Evolutionary conservation across 1,284 basidiomycete species (phyloP).

Genomic region (Apiotrichum siamense): DNA sequence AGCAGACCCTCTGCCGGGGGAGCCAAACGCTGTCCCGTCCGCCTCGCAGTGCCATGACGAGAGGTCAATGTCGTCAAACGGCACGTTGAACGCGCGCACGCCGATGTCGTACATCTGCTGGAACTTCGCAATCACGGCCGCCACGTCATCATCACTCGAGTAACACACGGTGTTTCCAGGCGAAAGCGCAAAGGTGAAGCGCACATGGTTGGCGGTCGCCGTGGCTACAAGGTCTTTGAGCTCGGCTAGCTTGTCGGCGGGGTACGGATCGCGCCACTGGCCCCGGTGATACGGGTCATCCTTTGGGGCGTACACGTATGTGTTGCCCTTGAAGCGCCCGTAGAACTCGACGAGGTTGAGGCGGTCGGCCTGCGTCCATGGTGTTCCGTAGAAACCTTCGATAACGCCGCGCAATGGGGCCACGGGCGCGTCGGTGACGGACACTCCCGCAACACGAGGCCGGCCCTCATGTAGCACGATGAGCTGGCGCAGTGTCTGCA

Average conservation of each 20-base stretch:
- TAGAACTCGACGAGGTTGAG: neutral
- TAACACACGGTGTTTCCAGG: neutral
- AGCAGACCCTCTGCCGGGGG: neutral
- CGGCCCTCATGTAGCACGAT: too few relatives aligned
- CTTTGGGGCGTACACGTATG: neutral
- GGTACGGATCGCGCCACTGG: neutral
- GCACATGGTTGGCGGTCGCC: neutral
- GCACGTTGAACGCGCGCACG: neutral
- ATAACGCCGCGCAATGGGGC: conserved; percentile 65
- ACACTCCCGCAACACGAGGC: too few relatives aligned
- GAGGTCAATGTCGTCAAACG: neutral
- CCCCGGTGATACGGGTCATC: neutral
- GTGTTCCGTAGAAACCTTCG: neutral
- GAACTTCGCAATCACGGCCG: neutral
- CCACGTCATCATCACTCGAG: neutral
- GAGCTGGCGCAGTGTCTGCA: too few relatives aligned
- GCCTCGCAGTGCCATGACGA: neutral
- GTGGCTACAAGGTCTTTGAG: neutral
- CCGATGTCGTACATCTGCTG: neutral
- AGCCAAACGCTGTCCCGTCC: neutral
- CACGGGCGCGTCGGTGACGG: too few relatives aligned
- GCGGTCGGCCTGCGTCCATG: neutral
- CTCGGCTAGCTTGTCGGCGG: neutral
- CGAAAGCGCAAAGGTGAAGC: neutral
- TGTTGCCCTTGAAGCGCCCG: neutral